Conservation (phyloP, 2,329 filamentous ascomycete genomes). For the Mariannaea elegans region DNA sequence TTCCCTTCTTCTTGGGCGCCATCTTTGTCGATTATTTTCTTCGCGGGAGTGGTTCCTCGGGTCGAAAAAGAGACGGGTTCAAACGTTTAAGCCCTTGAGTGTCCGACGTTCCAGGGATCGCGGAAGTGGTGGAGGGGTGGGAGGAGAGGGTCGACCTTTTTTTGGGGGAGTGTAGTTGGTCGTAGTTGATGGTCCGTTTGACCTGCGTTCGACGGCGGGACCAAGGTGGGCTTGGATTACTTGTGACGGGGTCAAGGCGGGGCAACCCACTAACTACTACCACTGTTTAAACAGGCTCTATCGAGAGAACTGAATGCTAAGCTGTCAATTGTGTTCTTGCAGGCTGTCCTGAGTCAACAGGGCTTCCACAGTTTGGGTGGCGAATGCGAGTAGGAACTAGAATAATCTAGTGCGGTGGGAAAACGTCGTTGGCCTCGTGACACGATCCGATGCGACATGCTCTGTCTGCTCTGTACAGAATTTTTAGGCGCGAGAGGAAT, state of each 20-base stretch:
- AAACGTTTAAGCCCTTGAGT: constrained; percentile 11
- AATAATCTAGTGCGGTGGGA: constrained; percentile 22
- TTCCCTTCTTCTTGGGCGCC: constrained; percentile 93
- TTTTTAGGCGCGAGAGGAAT: too few species aligned
- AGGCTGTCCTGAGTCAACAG: constrained; percentile 7
- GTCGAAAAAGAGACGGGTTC: constrained; percentile 21
- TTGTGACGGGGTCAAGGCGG: constrained; percentile 15
- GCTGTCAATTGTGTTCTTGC: too few species aligned
- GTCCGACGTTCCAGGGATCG: constrained; percentile 28
- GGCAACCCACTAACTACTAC: constrained; percentile 15
- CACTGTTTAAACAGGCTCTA: too few species aligned
- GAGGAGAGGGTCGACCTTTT: constrained; percentile 23
- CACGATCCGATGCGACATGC: constrained; percentile 30
- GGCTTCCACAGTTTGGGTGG: constrained; percentile 30
- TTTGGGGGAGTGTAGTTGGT: constrained; percentile 6
- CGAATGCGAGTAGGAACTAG: constrained; percentile 29
- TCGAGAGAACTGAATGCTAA: too few species aligned
- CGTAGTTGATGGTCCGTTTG: constrained; percentile 18
- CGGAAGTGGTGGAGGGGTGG: constrained; percentile 19
- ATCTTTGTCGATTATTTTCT: constrained; percentile 60
- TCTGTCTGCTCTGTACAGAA: constrained; percentile 18
- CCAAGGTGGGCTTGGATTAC: constrained; percentile 17
- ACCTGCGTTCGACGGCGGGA: constrained; percentile 8
- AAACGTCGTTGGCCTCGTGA: constrained; percentile 29
- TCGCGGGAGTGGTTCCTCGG: constrained; percentile 20